Evolutionary conservation across 371 early-diverging fungal species (phyloP), one percentile per base, ranked within the genome.

Genomic region (Funneliformis caledonium): DNA sequence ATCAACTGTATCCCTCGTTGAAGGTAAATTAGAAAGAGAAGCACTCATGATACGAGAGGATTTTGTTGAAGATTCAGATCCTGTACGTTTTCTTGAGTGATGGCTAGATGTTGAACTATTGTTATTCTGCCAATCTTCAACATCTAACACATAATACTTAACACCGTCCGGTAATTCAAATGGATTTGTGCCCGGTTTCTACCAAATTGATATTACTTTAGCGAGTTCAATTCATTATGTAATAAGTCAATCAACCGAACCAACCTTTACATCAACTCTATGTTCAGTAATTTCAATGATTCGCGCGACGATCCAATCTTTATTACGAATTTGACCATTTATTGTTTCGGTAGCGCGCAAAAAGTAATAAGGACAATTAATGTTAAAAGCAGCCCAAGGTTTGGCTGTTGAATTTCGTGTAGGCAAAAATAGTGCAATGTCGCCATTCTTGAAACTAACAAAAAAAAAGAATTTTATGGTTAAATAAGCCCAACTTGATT

Each of bases 321-420:
- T 86, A 22, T 86, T 88, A 70, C 84, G 84, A 83, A 86, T 86
- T 59, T 85, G 89, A 45, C 76, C 74, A 1, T 79, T 80, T 56
- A 88, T 85, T 19, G 84, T 81, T 0, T 87, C 89, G 0, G 89
- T 88, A 59, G 87, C 84, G 37, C 88, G 85, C 83, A 95, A 84
- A 81, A 93, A 95, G 81, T 91, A 92, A 82, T 95, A 91, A 5
- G 95, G 95, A 2, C 91, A 87, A 78, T 91, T 90, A 82, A 94
- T 90, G 69, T 95, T 93, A 86, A 95, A 95, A 0, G 95, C 95
- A 0, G 92, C 93, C 94, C 95, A 95, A 0, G 92, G 89, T 56
- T 88, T 91, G n/a, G 92, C 91, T 47, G 88, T 86, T 0, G 91
- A 90, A 77, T 94, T 92, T 8, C 93, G 85, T 6, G 94, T 93